Base-by-base conservation (phyloP, 2,329 filamentous ascomycete species). In the Penicillium sp. region DNA sequence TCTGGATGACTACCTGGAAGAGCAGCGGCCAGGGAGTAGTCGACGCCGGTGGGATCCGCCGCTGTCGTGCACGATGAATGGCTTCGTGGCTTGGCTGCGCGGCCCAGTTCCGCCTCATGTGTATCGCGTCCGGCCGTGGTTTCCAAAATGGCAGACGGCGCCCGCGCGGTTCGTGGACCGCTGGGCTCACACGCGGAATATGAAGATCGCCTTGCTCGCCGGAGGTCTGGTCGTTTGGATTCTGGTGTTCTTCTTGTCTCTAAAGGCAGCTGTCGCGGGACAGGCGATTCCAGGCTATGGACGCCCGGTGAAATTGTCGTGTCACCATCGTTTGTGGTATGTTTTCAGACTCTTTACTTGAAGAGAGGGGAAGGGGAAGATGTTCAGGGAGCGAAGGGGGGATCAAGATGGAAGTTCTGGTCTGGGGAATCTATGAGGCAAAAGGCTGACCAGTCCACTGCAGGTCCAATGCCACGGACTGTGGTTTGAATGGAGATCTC, bases 401-500 rank as follows among this genome's bases (percentile, higher is more conserved):
- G 39, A 9, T 8, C 27, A 9, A 33, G n/a, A n/a, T 18, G 18
- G 18, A 18, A 18, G 18, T 18, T 18, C 18, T 18, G 3, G 18
- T 18, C 3, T 3, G 18, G 18, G 18, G 18, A 18, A 2, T 18
- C 18, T 18, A 18, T 18, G 18, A 3, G 18, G 18, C 18, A 18
- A 9, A 35, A 40, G 35, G 25, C 50, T 56, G 32, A 51, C n/a
- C 8, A 13, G 46, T 26, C 3, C 46, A 5, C 35, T 63, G n/a
- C 25, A 59, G 67, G 66, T 47, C 50, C 7, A 67, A 68, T 58
- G 57, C 70, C 5, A 69, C 66, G 0, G 55, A 63, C n/a, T 83
- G 79, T 55, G 79, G 79, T 2, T 53, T 82, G 3, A 75, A 82
- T 59, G 79, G 79, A 0, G 73, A 81, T 50, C 64, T 70, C 8